These are phyloP conservation scores for Mycena epipterygia DNA, from an alignment of 768 basidiomycete species.

Conservation along the genomic window DNA sequence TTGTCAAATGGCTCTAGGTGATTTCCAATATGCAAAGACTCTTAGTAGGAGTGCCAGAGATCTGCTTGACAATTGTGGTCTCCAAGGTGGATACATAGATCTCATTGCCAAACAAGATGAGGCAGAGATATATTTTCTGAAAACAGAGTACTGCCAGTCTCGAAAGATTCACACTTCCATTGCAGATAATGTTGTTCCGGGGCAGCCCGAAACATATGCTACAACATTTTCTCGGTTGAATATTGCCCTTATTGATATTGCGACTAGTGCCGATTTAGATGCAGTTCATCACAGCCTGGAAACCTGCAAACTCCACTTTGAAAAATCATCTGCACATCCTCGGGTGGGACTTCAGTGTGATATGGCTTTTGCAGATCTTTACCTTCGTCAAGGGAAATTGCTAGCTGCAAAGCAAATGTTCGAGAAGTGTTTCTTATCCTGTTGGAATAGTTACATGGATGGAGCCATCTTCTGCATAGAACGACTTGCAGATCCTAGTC, in stretches of 20 bases:
- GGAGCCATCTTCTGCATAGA: not conserved
- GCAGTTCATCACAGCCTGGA: not conserved
- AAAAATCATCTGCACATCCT: not conserved
- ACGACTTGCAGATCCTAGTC: not conserved
- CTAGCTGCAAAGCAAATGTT: not conserved
- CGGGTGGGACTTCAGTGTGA: not conserved
- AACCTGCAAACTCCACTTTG: not conserved
- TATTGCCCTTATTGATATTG: not conserved
- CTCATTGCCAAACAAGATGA: not conserved
- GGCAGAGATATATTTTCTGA: not conserved
- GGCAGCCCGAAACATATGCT: not conserved
- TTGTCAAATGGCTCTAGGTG: too few species aligned
- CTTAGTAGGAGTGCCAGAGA: too few species aligned
- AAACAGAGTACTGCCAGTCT: not conserved
- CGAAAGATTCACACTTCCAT: not conserved
- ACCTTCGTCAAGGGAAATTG: not conserved
- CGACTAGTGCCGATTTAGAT: not conserved
- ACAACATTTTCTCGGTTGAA: not conserved
- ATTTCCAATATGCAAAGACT: too few species aligned
- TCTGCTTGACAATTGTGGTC: too few species aligned
- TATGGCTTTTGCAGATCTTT: not conserved
- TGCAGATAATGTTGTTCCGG: not conserved
- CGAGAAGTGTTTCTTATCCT: not conserved
- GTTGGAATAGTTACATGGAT: not conserved
- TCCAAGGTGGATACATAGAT: too few species aligned